A percentile compares a stretch with the other conserved stretches of the same genome.
phyloP scores from a whole-genome alignment of 805 yeast species.

The Sugiyamaella americana region DNA sequence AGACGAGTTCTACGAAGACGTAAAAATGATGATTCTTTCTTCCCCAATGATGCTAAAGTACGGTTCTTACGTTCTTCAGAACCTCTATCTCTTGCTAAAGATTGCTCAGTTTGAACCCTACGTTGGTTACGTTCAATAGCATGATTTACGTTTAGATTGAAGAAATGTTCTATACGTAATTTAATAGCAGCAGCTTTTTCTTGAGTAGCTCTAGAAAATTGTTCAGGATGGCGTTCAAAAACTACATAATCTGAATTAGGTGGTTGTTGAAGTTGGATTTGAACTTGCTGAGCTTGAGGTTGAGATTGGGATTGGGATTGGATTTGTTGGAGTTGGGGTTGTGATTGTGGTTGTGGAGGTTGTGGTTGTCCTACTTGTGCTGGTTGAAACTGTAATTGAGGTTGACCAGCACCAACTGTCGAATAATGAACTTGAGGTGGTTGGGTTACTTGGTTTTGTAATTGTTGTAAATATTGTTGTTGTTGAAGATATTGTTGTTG shows the following conservation, averaged over 20 bases:
- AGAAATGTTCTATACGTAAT: slow-evolving; percentile 74
- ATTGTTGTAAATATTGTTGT: slow-evolving; percentile 11
- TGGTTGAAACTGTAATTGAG: slow-evolving; percentile 17
- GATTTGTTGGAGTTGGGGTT: slow-evolving; percentile 27
- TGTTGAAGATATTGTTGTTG: slow-evolving; percentile 7
- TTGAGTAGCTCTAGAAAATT: slow-evolving; percentile 64
- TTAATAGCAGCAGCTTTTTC: slow-evolving; percentile 82
- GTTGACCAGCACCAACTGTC: too few relatives aligned
- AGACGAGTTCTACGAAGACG: slow-evolving; percentile 80
- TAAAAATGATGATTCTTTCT: slow-evolving; percentile 80
- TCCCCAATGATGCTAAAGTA: slow-evolving; percentile 75
- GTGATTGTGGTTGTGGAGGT: slow-evolving; percentile 20
- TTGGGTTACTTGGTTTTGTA: not conserved
- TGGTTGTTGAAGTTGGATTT: slow-evolving; percentile 15
- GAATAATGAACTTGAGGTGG: slow-evolving; percentile 6
- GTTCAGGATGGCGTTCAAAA: slow-evolving; percentile 79
- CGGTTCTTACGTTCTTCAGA: slow-evolving; percentile 83
- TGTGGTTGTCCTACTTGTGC: slow-evolving; percentile 9
- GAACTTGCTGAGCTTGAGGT: slow-evolving; percentile 16
- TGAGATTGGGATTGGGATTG: slow-evolving; percentile 17
- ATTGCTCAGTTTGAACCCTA: slow-evolving; percentile 75
- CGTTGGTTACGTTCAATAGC: slow-evolving; percentile 96
- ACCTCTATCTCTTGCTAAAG: slow-evolving; percentile 54
- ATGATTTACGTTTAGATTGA: slow-evolving; percentile 77
- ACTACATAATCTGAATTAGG: slow-evolving; percentile 46